Evolutionary conservation across 129 eudicot genomes (phyloP).

Genomic region (Deinandra increscens): DNA sequence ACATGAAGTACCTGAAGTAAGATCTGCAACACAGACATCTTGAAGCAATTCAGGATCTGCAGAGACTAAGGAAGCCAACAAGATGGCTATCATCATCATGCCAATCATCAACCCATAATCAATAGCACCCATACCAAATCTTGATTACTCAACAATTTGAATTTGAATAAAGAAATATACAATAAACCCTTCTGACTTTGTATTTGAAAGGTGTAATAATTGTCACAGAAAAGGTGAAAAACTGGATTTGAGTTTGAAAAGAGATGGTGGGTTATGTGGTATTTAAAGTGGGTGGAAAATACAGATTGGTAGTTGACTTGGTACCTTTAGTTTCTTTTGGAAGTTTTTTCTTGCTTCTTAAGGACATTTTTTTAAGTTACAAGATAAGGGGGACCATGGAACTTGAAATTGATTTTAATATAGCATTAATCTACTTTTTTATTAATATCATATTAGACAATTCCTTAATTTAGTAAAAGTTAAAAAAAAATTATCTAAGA

Average conservation of each 20-base stretch:
- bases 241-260: slow-evolving; percentile 1
- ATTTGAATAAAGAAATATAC: background rate
- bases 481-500: no score
- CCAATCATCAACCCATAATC: slow-evolving; percentile 17
- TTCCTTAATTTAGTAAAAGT: no score
- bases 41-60: slow-evolving; percentile 77
- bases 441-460: no score
- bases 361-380: background rate
- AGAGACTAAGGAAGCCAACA: slow-evolving; percentile 21
- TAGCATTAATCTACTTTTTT: no score
- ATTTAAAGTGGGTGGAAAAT: slow-evolving; percentile 11
- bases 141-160: background rate
- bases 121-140: slow-evolving; percentile 2
- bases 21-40: slow-evolving; percentile 78
- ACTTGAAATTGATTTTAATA: no score
- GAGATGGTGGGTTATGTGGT: slow-evolving; percentile 13
- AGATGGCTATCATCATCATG: slow-evolving; percentile 15
- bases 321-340: slow-evolving; percentile 19
- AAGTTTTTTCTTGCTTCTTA: background rate
- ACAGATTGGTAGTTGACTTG: slow-evolving; percentile 16
- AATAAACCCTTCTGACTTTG: slow-evolving; percentile 8
- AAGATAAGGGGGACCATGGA: background rate
- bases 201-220: background rate
- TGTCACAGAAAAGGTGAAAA: background rate
- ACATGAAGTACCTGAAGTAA: slow-evolving; percentile 44